Evolutionary conservation across 2,329 filamentous ascomycete genomes (phyloP), one percentile per base, ranked within the genome.

Genomic region (Ceratocystiopsis minuta): DNA sequence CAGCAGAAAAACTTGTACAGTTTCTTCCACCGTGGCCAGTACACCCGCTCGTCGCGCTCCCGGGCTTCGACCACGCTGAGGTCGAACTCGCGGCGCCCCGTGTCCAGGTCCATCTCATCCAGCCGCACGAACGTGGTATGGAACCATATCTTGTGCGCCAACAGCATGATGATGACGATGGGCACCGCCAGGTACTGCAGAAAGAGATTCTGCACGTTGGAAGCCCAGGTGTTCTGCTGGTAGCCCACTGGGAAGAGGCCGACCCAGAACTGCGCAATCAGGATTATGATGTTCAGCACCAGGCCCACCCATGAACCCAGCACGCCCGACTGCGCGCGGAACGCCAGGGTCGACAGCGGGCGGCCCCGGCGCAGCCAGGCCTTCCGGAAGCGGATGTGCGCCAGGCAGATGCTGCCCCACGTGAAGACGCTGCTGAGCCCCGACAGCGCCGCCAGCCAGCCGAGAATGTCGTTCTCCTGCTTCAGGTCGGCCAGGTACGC

Each of bases 241-340:
- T 71, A 78, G 18, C 64, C 70, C 38, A 88, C 68, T 4, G 87
- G 86, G 55, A 77, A 86, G 4, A 82, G 76, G 24, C 81, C 84
- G 39, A 81, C 78, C 82, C 85, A 95, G 63, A 93, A 88, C 57
- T 95, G 86, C 2, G 82, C 83, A 37, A 80, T 56, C 24, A 95
- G 68, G 28, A 94, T 77, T 34, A 88, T 60, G 16, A 69, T 44
- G 60, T 94, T 93, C 56, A 93, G 73, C 31, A 64, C 49, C 43
- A 94, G 68, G 18, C 87, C 87, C 28, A 90, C 46, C 67, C 78
- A 95, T 3, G 84, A 92, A 11, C 87, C 88, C 11, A 70, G 50
- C 10, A 90, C 63, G 46, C 88, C 88, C 5, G 81, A 72, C 55
- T 92, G 83, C 0, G 82, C 83, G 33, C 63, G 66, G 64, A 90